phyloP scores from a whole-genome alignment of 305 asterid genomes.

The Fraxinus ornus region DNA sequence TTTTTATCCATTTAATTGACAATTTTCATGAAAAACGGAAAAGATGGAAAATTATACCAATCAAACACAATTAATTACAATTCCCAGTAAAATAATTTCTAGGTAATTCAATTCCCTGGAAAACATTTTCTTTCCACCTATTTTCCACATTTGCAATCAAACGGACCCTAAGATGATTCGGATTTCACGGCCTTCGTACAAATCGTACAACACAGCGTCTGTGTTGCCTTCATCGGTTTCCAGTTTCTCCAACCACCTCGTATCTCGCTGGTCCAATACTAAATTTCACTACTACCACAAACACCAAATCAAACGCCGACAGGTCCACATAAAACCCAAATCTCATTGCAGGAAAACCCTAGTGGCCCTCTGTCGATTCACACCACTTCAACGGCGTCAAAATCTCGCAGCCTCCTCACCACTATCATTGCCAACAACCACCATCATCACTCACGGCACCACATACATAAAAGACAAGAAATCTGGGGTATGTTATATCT shows the following conservation, averaged over 20 bases:
- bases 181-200: too few relatives aligned
- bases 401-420: neutral
- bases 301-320: neutral
- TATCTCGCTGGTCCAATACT: neutral
- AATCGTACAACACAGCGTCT: neutral
- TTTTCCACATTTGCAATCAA: too few relatives aligned
- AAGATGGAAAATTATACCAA: too few relatives aligned
- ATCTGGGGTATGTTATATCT: too few relatives aligned
- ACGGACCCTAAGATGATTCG: neutral
- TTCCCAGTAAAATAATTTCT: too few relatives aligned
- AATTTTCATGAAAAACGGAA: too few relatives aligned
- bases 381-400: neutral
- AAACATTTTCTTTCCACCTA: too few relatives aligned
- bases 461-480: neutral
- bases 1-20: too few relatives aligned
- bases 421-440: neutral
- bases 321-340: neutral
- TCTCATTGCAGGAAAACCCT: neutral
- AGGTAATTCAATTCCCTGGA: too few relatives aligned
- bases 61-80: too few relatives aligned
- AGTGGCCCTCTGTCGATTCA: neutral
- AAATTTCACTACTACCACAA: neutral
- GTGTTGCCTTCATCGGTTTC: neutral
- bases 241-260: neutral
- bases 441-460: neutral